These are phyloP conservation scores for Fusarium piperis DNA, from an alignment of 2,329 filamentous ascomycete genomes.

Conservation along the genomic window DNA sequence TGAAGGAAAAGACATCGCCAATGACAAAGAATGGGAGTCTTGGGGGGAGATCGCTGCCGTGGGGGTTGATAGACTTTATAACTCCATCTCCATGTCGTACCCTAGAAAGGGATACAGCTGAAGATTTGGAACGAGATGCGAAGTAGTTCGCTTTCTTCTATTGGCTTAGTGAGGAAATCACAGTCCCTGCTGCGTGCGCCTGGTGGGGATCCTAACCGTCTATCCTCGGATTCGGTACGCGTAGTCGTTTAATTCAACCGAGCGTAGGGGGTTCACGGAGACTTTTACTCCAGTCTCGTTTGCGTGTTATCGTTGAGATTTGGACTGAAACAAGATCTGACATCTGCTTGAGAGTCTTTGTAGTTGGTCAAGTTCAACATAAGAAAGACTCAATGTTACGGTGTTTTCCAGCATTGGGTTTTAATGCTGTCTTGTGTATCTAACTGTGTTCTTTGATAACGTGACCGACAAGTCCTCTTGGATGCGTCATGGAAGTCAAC, in stretches of 20 bases:
- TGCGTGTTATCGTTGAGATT: neutral
- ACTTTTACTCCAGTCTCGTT: neutral
- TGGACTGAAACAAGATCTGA: neutral
- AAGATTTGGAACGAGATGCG: neutral
- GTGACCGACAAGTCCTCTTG: too few species aligned
- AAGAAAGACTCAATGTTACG: too few species aligned
- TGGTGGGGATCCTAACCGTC: neutral
- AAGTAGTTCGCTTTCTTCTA: neutral
- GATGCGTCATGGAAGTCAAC: too few species aligned
- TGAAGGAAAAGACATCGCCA: conserved; percentile 26
- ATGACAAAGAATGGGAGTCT: conserved; percentile 8
- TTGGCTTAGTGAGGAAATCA: neutral
- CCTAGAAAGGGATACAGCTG: neutral
- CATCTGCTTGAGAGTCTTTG: neutral
- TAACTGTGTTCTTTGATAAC: too few species aligned
- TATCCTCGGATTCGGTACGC: neutral
- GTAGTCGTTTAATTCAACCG: neutral
- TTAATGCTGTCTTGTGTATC: too few species aligned
- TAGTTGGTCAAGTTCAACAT: neutral
- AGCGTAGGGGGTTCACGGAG: neutral
- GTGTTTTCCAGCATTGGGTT: too few species aligned
- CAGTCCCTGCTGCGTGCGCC: neutral
- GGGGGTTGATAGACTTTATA: neutral
- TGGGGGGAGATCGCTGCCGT: neutral
- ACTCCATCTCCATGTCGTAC: neutral